Base-by-base conservation (phyloP, 306 rosid genomes). In the Pterocarpus santalinus region DNA sequence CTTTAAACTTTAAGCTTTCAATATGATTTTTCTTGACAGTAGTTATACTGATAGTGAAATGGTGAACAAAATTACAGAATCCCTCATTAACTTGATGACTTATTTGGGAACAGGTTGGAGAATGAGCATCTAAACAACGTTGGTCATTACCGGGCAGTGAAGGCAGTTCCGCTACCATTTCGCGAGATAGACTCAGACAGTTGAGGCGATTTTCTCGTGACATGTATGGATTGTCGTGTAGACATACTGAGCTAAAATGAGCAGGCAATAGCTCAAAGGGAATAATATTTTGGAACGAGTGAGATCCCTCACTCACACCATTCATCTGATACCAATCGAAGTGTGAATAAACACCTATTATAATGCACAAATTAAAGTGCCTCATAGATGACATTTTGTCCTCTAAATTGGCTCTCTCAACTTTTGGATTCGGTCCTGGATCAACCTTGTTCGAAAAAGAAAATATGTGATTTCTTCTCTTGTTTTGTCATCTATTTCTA, bases 51-150 rank as follows among this genome's bases (percentile, higher is more conserved):
- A 47, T 47, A 43, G 22, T 66, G 38, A 11, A 77, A 65, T 13
- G 43, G 28, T 34, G 8, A n/a, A n/a, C 14, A 46, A 46, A 46
- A 46, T 9, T 11, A 46, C 2, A 38, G 5, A 28, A 13, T 11
- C 36, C 33, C 55, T 22, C 15, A 17, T 43, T 32, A 28, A 17
- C n/a, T 51, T 66, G n/a, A 72, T 33, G 44, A 68, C 12, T 33
- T 70, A 2, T 52, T 15, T 44, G 10, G 16, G 56, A 75, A 68
- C 87, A 95, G 99, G 87, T 62, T 95, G 79, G 99, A 95, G 89
- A 88, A 95, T 77, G 99, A 93, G 87, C 98, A 95, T 81, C 80
- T 95, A 52, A 83, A 89, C 86, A 96, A 96, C 16, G 94, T 88
- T 15, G 98, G 99, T 13, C 86, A 89, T 38, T 88, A 43, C 72